Evolutionary conservation across 2,329 filamentous ascomycete species (phyloP).

Genomic region (Pezicula rhizophila): DNA sequence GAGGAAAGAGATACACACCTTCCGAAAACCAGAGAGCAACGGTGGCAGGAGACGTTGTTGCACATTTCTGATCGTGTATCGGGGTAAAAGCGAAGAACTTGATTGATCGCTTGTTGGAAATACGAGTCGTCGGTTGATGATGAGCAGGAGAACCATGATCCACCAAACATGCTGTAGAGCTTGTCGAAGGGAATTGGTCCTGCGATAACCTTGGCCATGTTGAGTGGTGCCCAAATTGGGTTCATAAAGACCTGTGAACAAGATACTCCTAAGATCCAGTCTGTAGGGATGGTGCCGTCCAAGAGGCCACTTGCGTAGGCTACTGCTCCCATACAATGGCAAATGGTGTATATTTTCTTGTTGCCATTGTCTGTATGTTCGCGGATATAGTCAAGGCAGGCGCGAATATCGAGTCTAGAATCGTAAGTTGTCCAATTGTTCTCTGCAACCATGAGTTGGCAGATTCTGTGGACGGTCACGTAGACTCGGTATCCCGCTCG

Average conservation of each 20-base stretch:
- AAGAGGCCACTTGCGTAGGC: constrained; percentile 53
- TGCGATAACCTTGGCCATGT: constrained; percentile 48
- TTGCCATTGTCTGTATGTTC: constrained; percentile 19
- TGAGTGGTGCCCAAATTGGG: constrained; percentile 49
- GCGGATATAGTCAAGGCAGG: constrained; percentile 48
- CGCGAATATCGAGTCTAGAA: constrained; percentile 51
- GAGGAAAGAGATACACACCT: constrained; percentile 31
- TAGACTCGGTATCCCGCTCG: constrained; percentile 55
- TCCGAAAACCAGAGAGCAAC: constrained; percentile 53
- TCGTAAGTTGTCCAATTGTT: constrained; percentile 54
- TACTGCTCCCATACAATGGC: constrained; percentile 60
- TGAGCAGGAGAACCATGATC: constrained; percentile 50
- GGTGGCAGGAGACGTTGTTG: constrained; percentile 55
- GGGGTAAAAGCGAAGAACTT: constrained; percentile 52
- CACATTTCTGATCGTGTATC: constrained; percentile 50
- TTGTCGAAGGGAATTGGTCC: constrained; percentile 41
- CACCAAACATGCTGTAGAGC: constrained; percentile 41
- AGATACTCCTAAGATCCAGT: constrained; percentile 52
- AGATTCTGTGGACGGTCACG: constrained; percentile 51
- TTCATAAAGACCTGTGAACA: constrained; percentile 60
- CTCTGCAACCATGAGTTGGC: constrained; percentile 42
- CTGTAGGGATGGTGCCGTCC: constrained; percentile 51
- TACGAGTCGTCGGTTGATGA: constrained; percentile 40
- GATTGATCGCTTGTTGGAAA: constrained; percentile 47
- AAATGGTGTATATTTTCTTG: constrained; percentile 48